phyloP scores from a whole-genome alignment of 2,329 filamentous ascomycete genomes.

The Pseudogymnoascus sp. region DNA sequence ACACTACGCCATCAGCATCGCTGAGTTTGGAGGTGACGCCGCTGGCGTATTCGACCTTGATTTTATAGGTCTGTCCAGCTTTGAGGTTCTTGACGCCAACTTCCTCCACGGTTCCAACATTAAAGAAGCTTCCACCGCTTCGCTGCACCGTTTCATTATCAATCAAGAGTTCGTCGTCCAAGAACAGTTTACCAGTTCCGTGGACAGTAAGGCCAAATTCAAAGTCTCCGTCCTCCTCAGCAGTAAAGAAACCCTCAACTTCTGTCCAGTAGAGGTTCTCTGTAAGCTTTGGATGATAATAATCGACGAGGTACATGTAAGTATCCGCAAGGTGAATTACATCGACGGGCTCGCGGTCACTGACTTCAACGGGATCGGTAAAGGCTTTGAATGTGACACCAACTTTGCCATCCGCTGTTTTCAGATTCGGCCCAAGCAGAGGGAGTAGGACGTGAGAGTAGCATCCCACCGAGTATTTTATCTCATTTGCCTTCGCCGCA shows the following conservation, averaged over 20 bases:
- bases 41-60: constrained; percentile 41
- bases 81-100: constrained; percentile 18
- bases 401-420: constrained; percentile 42
- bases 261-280: constrained; percentile 34
- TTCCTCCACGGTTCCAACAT: constrained; percentile 26
- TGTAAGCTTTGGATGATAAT: constrained; percentile 29
- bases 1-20: constrained; percentile 37
- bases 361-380: constrained; percentile 40
- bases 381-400: constrained; percentile 59
- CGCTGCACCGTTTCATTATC: constrained; percentile 30
- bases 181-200: constrained; percentile 30
- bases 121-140: constrained; percentile 25
- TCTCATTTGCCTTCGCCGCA: constrained; percentile 16
- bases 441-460: constrained; percentile 59
- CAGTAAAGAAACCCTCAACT: constrained; percentile 29
- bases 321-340: constrained; percentile 37
- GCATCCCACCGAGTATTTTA: constrained; percentile 48
- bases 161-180: constrained; percentile 32
- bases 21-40: constrained; percentile 47
- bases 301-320: constrained; percentile 40
- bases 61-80: constrained; percentile 20
- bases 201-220: constrained; percentile 29
- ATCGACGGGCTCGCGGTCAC: constrained; percentile 44
- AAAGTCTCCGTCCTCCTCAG: constrained; percentile 27
- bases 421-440: constrained; percentile 46